Percentiles rank a stretch among this genome's conserved stretches.
phyloP scores from a whole-genome alignment of 2,329 filamentous ascomycete species.

The Lasiodiplodia sp. region DNA sequence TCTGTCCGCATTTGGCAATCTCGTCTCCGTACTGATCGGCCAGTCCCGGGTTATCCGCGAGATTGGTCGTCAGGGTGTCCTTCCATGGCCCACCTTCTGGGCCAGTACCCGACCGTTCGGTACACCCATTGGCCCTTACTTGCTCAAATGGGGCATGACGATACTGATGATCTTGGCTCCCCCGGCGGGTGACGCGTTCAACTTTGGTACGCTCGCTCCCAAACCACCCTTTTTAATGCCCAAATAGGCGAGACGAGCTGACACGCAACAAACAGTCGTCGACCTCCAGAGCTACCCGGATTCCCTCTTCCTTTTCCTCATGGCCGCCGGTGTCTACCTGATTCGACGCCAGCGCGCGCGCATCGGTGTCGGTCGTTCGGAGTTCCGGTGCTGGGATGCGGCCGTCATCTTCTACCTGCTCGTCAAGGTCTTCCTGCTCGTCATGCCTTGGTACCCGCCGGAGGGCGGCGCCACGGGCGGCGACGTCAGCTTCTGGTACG shows the following conservation, averaged over 20 bases:
- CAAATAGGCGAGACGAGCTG: conserved; percentile 34
- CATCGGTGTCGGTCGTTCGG: conserved; percentile 63
- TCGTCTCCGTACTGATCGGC: conserved; percentile 59
- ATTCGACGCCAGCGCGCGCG: conserved; percentile 64
- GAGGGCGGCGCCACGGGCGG: conserved; percentile 31
- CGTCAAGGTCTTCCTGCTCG: conserved; percentile 63
- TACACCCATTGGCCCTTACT: conserved; percentile 71
- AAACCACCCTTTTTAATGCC: background rate
- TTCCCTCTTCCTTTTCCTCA: conserved; percentile 64
- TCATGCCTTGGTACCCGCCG: conserved; percentile 64
- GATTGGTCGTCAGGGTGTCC: conserved; percentile 67
- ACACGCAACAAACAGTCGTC: conserved; percentile 56
- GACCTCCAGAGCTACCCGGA: conserved; percentile 74
- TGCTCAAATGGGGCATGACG: conserved; percentile 74
- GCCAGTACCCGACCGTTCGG: conserved; percentile 72
- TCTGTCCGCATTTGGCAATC: conserved; percentile 72
- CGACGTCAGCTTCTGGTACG: conserved; percentile 54
- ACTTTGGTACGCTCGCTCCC: conserved; percentile 54
- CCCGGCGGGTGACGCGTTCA: conserved; percentile 71
- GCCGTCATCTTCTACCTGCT: conserved; percentile 65
- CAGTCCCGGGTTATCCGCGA: conserved; percentile 41
- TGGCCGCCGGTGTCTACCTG: conserved; percentile 65
- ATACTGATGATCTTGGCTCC: conserved; percentile 71
- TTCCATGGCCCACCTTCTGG: conserved; percentile 68
- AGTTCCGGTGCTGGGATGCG: conserved; percentile 69